Base-by-base conservation (phyloP, 768 basidiomycete genomes). In the Gautieria morchelliformis region DNA sequence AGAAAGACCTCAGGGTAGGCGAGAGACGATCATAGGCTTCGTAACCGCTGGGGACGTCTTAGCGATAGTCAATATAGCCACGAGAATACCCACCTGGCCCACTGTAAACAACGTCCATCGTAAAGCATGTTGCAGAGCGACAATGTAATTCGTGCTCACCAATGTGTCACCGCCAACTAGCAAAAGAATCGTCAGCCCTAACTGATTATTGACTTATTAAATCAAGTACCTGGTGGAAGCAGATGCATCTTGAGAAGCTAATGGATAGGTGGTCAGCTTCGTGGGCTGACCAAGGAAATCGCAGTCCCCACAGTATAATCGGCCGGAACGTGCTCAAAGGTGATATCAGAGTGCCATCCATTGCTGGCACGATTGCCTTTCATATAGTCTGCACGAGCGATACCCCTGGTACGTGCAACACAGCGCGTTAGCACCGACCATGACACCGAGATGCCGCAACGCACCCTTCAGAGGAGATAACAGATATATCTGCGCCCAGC, bases 11-110 rank as follows among this genome's bases (percentile, higher is more conserved):
- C 59, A 74, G 75, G 4, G 76, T 71, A 9, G 80, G 80, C 1
- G 82, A 83, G 22, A 86, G 75, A 15, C 78, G 71, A 66, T 83
- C 81, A 67, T 84, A 86, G 9, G 80, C 82, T 63, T 82, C 82
- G 61, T 83, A 85, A 3, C 73, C 79, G 58, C 68, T 68, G 7
- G 56, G 58, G 53, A 22, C 32, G 39, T 40, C 39, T 37, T 44
- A 37, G 12, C 4, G 17, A 6, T 2, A 20, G n/a, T 14, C 30
- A 19, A 24, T 35, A 30, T 22, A 9, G 41, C 5, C 46, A 9
- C n/a, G 32, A 17, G 22, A 24, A 11, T 27, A 8, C 50, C 3
- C 12, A 61, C 60, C 60, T 61, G 35, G 60, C 60, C 60, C 60
- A 61, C 60, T 61, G 41, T 5, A 20, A 24, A 49, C 22, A 14